These are phyloP conservation scores for Hypericum androsaemum DNA, from an alignment of 345 rosid genomes.

Conservation along the genomic window DNA sequence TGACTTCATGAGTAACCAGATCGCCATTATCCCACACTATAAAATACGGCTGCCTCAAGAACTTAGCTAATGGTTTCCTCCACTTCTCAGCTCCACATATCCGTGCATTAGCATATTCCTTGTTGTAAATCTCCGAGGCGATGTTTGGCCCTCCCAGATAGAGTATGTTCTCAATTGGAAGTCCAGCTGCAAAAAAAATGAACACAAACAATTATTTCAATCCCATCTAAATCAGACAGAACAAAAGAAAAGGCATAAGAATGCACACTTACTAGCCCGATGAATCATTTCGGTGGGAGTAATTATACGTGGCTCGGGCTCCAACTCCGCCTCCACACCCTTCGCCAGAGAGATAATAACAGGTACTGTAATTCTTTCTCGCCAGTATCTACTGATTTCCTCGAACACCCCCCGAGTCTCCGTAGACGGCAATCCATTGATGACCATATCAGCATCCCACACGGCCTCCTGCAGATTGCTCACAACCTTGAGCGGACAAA, in stretches of 20 bases:
- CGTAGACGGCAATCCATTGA: slow-evolving; percentile 92
- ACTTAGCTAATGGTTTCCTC: slow-evolving; percentile 86
- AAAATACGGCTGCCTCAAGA: slow-evolving; percentile 83
- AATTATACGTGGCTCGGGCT: slow-evolving; percentile 67
- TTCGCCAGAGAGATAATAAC: slow-evolving; percentile 79
- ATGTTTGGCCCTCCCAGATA: slow-evolving; percentile 99
- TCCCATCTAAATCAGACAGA: background rate
- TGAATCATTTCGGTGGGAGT: slow-evolving; percentile 92
- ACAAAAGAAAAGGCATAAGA: background rate
- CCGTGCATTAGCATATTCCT: slow-evolving; percentile 95
- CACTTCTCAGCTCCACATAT: slow-evolving; percentile 91
- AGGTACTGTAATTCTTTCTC: slow-evolving; percentile 69
- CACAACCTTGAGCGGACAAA: slow-evolving; percentile 88
- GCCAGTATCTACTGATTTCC: slow-evolving; percentile 81
- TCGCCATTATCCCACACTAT: slow-evolving; percentile 96
- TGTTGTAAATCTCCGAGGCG: slow-evolving; percentile 89
- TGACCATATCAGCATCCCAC: slow-evolving; percentile 96
- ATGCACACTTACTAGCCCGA: slow-evolving; percentile 60
- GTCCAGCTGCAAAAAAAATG: slow-evolving; percentile 51
- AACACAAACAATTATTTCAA: background rate
- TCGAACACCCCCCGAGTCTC: slow-evolving; percentile 77
- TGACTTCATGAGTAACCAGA: slow-evolving; percentile 96
- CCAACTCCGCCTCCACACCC: slow-evolving; percentile 83
- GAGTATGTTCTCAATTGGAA: slow-evolving; percentile 61
- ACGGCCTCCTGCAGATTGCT: slow-evolving; percentile 94